Base-by-base conservation (phyloP, 2,329 filamentous ascomycete species). In the Colletotrichum godetiae region DNA sequence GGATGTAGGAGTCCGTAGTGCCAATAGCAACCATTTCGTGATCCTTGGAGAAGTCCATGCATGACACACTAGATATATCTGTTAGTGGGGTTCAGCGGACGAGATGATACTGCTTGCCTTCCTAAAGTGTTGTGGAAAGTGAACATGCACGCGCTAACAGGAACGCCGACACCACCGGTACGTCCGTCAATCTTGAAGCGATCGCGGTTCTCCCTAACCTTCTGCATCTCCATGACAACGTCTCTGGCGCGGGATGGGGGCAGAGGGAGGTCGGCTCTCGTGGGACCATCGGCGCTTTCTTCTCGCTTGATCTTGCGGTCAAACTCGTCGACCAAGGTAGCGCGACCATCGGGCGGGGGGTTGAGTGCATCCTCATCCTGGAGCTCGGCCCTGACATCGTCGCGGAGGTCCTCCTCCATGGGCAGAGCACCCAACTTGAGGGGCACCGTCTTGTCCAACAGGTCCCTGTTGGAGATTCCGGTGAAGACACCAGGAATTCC, bases 81-180 rank as follows among this genome's bases (percentile, higher is more conserved):
- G 76, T 67, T 5, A 42, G 33, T 11, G 5, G 2, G 8, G 15
- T 24, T 62, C n/a, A 73, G 33, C 7, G 29, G 4, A 29, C 10
- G 3, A 19, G 37, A 35, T 24, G 46, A 24, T 5, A 13, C 6
- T 8, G 82, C 90, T 86, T 85, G 95, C 94, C 91, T 93, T 82
- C 97, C 95, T 75, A 95, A 92, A 0, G 94, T 97, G 82, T 99
- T 99, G 86, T 99, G 97, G 80, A 98, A 98, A 0, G 97, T 99
- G 81, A 97, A 98, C 94, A 98, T 98, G 86, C 94, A 97, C 29
- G 97, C 92, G 78, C 95, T 97, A 73, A 98, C 88, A 31, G 92
- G 92, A 67, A 95, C 91, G 15, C 95, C 95, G 63, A 95, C 89
- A 10, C 95, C 96, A 19, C 95, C 94, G 13, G 94, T 96, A 42